phyloP scores from a whole-genome alignment of 148 eudicot genomes.

The Bassia scoparia region DNA sequence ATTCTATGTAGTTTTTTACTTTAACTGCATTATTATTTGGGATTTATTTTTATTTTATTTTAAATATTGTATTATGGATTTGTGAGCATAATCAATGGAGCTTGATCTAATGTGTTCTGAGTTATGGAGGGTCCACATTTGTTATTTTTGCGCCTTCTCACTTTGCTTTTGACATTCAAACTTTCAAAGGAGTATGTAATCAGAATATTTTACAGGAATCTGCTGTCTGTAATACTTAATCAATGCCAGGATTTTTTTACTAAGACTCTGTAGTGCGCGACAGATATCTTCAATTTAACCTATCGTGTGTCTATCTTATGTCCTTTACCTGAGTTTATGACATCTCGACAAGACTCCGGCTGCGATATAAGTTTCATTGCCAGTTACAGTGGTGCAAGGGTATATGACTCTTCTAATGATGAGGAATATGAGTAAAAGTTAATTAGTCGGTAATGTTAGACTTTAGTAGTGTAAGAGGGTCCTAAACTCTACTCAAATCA shows the following conservation, averaged over 20 bases:
- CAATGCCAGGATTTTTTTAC: neutral
- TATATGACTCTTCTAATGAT: neutral
- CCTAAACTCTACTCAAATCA: neutral
- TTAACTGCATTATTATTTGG: too few species aligned
- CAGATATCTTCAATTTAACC: too few species aligned
- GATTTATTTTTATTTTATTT: too few species aligned
- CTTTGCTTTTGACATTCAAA: neutral
- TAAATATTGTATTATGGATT: neutral
- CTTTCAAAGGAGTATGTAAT: neutral
- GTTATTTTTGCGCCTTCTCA: neutral
- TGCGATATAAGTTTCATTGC: too few species aligned
- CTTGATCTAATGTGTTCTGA: neutral
- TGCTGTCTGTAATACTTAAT: neutral
- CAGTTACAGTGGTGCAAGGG: neutral
- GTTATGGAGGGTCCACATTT: neutral
- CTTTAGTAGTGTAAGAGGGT: neutral
- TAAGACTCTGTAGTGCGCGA: neutral
- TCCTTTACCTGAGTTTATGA: too few species aligned
- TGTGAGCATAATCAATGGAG: neutral
- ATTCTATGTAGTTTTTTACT: conserved; percentile 7
- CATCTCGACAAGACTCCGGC: too few species aligned
- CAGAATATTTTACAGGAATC: neutral
- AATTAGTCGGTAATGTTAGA: too few species aligned
- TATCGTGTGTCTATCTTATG: too few species aligned
- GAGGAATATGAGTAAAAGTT: too few species aligned